Percentiles rank a stretch among this genome's conserved stretches.
Evolutionary conservation across 495 filamentous ascomycete genomes (phyloP).

Genomic region (Opeltia flavorubescens): DNA sequence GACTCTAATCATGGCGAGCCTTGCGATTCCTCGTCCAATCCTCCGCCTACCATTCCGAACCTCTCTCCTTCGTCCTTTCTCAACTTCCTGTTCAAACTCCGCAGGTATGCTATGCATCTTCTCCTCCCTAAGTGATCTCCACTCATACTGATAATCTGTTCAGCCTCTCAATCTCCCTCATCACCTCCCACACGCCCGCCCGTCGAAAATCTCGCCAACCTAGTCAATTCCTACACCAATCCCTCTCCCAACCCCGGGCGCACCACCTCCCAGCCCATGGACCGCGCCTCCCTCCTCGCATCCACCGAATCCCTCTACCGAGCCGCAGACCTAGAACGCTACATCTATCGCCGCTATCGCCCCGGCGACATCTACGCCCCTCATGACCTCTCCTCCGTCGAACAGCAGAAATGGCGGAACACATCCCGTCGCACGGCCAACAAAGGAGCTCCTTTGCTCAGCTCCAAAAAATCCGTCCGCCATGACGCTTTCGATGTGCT

Average conservation of each 20-base stretch:
- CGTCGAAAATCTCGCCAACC: neutral
- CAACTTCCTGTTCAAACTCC: no score
- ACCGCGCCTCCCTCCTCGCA: conserved; percentile 8
- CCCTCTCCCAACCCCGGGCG: neutral
- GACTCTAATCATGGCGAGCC: neutral
- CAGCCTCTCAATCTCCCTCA: conserved; percentile 10
- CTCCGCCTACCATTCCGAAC: neutral
- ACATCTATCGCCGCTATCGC: conserved; percentile 42
- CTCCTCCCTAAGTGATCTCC: neutral
- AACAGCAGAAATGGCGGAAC: conserved; percentile 58
- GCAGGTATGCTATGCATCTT: no score
- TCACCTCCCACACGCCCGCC: neutral
- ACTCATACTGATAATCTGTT: conserved; percentile 8
- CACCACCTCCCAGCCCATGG: neutral
- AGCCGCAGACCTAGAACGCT: conserved; percentile 21
- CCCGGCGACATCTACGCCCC: conserved; percentile 80
- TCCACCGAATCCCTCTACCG: conserved; percentile 4
- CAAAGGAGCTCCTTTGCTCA: no score
- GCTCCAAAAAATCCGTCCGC: conserved; percentile 24
- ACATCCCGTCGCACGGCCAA: no score
- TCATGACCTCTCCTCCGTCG: conserved; percentile 61
- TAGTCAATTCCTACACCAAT: neutral
- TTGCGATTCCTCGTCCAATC: neutral
- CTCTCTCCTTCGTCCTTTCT: neutral
- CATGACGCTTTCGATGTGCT: conserved; percentile 67